Evolutionary conservation across 441 rosid genomes (phyloP), one percentile per base, ranked within the genome.

Genomic region (Kokia cookei): DNA sequence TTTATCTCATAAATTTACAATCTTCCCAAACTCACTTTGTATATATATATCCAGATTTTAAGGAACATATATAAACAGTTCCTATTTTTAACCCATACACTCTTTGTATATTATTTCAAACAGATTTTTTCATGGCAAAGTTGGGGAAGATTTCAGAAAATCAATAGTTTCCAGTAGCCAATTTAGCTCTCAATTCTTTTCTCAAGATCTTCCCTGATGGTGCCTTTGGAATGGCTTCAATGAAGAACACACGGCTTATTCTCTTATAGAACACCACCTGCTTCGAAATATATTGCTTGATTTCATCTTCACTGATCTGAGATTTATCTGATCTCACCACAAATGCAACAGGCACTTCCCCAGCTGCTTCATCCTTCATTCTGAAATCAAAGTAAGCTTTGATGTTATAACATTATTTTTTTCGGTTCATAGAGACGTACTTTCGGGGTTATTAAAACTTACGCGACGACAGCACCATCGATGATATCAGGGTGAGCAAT

Each of bases 251-350:
- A 24, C 45, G 81, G 67, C 67, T 81, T 72, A 86, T 68, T 75
- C 85, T 65, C 85, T 84, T 86, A 79, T 86, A 84, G 73, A 79
- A 84, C 69, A 84, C 86, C 76, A 86, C 90, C 85, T 86, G 90
- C 71, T 86, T 84, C 0, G 86, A 80, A 32, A 86, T 81, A 43
- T 82, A 86, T 48, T 84, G 75, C 68, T 84, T 86, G 75, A 86
- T 83, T 3, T 84, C 90, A 59, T 78, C 84, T 74, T 84, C 90
- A 12, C 80, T 53, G 69, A 86, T 70, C 63, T 79, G 22, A 0
- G 90, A 83, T 50, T 79, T 80, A 37, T 83, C 77, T 2, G 86
- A 60, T 78, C 53, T 84, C 70, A 86, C 85, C 37, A 86, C 84
- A 58, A 86, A 86, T 1, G 90, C 90, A 17, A 83, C 86, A 0